Base-by-base conservation (phyloP, 257 asterid species). In the Petrea volubilis region DNA sequence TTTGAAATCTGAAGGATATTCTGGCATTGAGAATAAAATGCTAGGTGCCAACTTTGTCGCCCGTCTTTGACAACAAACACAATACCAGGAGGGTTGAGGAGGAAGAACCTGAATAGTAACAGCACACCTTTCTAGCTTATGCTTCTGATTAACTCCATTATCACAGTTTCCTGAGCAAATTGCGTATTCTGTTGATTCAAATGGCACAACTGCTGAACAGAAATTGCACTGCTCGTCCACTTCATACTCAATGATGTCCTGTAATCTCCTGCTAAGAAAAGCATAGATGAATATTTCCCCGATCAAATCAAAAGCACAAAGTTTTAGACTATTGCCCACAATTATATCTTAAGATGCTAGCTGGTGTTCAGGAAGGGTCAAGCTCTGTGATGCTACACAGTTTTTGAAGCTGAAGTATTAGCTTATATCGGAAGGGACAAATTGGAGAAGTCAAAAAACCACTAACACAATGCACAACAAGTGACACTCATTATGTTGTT, bases 191-290 rank as follows among this genome's bases (percentile, higher is more conserved):
- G 85, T 63, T 64, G 97, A 84, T 73, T 89, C 91, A 53, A 91
- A 91, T 43, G 96, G 90, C 63, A 91, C 95, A 52, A 64, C 56
- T 47, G 96, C 90, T 50, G 91, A 84, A 79, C 97, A 93, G 77
- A 81, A 83, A 68, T 71, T 74, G 81, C 98, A 93, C 59, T 50
- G 80, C 77, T 91, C 97, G 23, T 84, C 80, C 72, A 12, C 78
- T 74, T 75, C 81, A 43, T 68, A 64, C 68, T 74, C 81, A 25
- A 71, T 24, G 14, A 61, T 58, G 14, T 78, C 81, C 43, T 62
- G 67, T 40, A 60, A 49, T 68, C 57, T 77, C 46, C 90, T 82
- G 80, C 70, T 29, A 53, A 68, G 29, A 55, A 52, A 55, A 60
- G 60, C 12, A 29, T 12, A 25, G 47, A 17, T 64, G 31, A n/a